Evolutionary conservation across 2,329 filamentous ascomycete species (phyloP).

Genomic region (Sclerotinia glacialis): DNA sequence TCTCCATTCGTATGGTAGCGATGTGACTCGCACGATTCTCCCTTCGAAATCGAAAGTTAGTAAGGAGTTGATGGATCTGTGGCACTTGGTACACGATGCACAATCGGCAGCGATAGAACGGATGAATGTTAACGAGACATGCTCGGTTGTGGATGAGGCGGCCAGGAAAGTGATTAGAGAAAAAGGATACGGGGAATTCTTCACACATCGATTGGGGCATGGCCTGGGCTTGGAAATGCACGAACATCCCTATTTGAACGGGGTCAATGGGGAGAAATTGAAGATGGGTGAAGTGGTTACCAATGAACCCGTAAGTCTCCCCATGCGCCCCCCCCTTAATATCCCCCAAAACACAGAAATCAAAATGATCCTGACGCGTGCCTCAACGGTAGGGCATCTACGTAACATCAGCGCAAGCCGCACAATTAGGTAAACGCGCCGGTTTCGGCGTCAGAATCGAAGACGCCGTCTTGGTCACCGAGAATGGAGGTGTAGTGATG

Average conservation of each 20-base stretch:
- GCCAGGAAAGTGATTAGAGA: constrained; percentile 51
- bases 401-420: constrained; percentile 42
- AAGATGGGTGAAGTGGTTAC: constrained; percentile 60
- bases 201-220: constrained; percentile 61
- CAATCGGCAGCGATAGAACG: constrained; percentile 53
- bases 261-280: constrained; percentile 53
- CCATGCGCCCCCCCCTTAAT: background rate
- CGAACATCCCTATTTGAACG: constrained; percentile 62
- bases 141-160: constrained; percentile 58
- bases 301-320: constrained; percentile 49
- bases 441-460: constrained; percentile 62
- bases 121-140: constrained; percentile 52
- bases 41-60: constrained; percentile 27
- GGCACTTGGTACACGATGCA: constrained; percentile 57
- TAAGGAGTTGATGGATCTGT: constrained; percentile 47
- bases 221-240: constrained; percentile 65
- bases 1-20: constrained; percentile 58
- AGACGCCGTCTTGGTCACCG: constrained; percentile 56
- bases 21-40: constrained; percentile 59
- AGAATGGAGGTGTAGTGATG: constrained; percentile 46
- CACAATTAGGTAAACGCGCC: constrained; percentile 34
- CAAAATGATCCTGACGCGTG: background rate
- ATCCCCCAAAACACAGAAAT: background rate
- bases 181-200: constrained; percentile 51
- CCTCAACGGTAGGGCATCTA: constrained; percentile 50